Evolutionary conservation across 2,329 filamentous ascomycete genomes (phyloP), one percentile per base, ranked within the genome.

Genomic region (Neophaeococcomyces aloes): DNA sequence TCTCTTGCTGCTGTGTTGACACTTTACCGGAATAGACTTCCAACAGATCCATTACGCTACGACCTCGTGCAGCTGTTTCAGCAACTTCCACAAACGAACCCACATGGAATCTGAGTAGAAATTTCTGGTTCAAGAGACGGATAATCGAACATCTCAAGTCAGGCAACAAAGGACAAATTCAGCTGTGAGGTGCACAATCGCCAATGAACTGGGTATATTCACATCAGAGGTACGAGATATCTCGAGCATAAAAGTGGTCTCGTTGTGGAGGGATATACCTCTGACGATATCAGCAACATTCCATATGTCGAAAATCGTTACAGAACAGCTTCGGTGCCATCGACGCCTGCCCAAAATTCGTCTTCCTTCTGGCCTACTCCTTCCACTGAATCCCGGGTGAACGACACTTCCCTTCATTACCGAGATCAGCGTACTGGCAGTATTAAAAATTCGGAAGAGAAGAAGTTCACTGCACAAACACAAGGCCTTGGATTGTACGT

Each of bases 301-400:
- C 39, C 39, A 35, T 42, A 42, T 42, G 39, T 42, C 39, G 39
- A 42, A 13, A 17, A 13, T 18, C 17, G 29, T 30, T 30, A 42
- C 15, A 25, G 15, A n/a, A 7, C 29, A 42, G 39, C 39, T 31
- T 10, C 39, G 30, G 23, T 42, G 30, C 39, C 39, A 34, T 25
- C 39, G 23, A 42, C 39, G 14, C 39, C 39, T 34, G 39, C 39
- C 17, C 39, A 42, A 18, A 34, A 34, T 42, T 29, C 15, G n/a
- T 27, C 3, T 35, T 19, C n/a, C 11, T n/a, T 34, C 31, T 42
- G 39, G 39, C 19, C 39, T 2, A 34, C 39, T 21, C 39, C 39
- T 14, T 34, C 39, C 17, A 42, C 39, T 35, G 23, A 42, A 42
- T 23, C 39, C 39, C 19, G 39, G 39, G 30, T 42, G 39, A 42